These are phyloP conservation scores for Colletotrichum sp. DNA, from an alignment of 2,329 filamentous ascomycete species.

Conservation along the genomic window DNA sequence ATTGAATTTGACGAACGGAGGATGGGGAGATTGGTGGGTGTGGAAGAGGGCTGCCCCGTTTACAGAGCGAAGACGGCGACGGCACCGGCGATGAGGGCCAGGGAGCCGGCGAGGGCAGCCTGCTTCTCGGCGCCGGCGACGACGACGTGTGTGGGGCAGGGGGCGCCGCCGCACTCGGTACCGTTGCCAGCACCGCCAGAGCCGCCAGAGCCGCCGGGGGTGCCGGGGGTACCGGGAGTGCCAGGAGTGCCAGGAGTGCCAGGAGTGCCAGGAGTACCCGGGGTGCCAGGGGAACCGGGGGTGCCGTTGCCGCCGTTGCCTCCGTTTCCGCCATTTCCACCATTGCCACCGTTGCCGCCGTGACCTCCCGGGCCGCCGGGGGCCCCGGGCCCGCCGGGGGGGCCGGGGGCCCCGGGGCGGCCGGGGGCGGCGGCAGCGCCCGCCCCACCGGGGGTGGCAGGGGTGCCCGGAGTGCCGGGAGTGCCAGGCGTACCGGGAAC, in stretches of 20 bases:
- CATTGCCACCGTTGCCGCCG: background rate
- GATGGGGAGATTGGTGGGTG: background rate
- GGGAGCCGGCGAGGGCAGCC: background rate
- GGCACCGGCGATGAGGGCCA: constrained; percentile 5
- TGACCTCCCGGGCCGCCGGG: background rate
- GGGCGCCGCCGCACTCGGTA: background rate
- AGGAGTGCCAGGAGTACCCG: background rate
- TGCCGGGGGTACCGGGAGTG: background rate
- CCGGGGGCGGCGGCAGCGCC: too few relatives aligned
- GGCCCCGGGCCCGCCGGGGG: too few relatives aligned
- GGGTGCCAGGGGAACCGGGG: background rate
- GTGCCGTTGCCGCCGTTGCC: background rate
- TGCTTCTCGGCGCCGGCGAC: constrained; percentile 7
- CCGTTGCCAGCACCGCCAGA: background rate
- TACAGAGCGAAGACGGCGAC: constrained; percentile 8
- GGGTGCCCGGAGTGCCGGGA: background rate
- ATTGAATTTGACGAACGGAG: background rate
- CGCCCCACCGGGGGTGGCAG: background rate
- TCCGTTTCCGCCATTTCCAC: background rate
- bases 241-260: background rate
- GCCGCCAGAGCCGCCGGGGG: background rate
- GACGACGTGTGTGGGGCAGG: background rate
- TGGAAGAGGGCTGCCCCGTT: background rate
- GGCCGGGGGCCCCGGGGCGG: too few relatives aligned
- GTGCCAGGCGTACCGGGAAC: background rate